Conservation (phyloP, 2,329 filamentous ascomycete genomes). For the Coleophoma eucalyptorum region DNA sequence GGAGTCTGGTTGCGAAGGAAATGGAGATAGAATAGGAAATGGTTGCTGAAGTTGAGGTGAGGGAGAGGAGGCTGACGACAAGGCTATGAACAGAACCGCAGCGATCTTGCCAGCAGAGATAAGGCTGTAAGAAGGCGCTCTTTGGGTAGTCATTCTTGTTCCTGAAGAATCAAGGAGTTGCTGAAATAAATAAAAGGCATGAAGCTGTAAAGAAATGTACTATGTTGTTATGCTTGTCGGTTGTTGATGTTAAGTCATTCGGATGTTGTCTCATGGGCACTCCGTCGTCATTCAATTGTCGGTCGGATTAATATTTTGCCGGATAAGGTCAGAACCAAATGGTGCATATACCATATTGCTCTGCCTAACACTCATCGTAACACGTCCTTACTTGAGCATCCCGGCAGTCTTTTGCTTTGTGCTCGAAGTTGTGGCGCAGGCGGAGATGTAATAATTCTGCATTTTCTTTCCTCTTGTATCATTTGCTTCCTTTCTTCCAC, state of each 20-base stretch:
- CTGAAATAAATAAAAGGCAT: not conserved
- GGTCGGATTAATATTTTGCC: too few relatives aligned
- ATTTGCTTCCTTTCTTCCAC: conserved; percentile 7
- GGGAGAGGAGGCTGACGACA: conserved; percentile 41
- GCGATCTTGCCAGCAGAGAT: conserved; percentile 60
- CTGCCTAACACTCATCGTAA: too few relatives aligned
- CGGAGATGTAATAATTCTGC: conserved; percentile 17
- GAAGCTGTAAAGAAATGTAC: not conserved
- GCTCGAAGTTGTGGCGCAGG: not conserved
- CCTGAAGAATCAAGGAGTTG: not conserved
- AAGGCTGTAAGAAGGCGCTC: conserved; percentile 27
- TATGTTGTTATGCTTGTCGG: too few relatives aligned
- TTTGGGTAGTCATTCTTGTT: not conserved
- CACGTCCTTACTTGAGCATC: not conserved
- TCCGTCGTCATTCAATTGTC: too few relatives aligned
- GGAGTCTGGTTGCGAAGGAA: conserved; percentile 34
- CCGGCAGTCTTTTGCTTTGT: not conserved
- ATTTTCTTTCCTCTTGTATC: conserved; percentile 7
- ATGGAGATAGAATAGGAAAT: conserved; percentile 23
- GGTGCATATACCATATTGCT: too few relatives aligned
- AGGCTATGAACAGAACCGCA: conserved; percentile 63
- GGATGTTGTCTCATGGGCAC: not conserved
- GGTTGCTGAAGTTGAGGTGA: conserved; percentile 38
- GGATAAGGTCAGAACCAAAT: too few relatives aligned
- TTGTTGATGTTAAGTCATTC: not conserved